Evolutionary conservation across 768 basidiomycete species (phyloP).

Genomic region (Lactifluus echinatus): DNA sequence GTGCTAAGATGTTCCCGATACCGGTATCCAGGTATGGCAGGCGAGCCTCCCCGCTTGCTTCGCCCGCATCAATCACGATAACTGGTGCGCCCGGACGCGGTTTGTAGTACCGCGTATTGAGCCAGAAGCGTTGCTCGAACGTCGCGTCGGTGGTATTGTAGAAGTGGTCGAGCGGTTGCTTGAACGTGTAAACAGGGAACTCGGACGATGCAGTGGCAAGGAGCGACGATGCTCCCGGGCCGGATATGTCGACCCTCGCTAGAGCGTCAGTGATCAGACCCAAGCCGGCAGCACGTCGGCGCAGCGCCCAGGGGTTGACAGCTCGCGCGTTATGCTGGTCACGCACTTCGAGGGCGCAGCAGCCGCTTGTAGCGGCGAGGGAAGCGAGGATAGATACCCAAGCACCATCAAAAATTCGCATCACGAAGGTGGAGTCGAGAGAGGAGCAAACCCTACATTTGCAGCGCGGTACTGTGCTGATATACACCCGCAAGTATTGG

Average conservation of each 20-base stretch:
- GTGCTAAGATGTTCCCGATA: slow-evolving; percentile 78
- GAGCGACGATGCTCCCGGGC: no score
- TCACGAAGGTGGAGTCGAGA: no score
- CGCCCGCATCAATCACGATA: slow-evolving; percentile 87
- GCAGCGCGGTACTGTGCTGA: no score
- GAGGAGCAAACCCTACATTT: no score
- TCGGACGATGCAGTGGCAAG: neutral
- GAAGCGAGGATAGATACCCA: neutral
- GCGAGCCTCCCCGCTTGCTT: slow-evolving; percentile 74
- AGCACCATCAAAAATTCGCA: neutral
- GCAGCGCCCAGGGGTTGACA: slow-evolving; percentile 56
- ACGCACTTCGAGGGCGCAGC: neutral
- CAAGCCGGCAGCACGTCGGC: neutral
- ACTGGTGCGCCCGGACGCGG: slow-evolving; percentile 69
- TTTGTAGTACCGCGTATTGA: slow-evolving; percentile 74
- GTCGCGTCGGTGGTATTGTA: slow-evolving; percentile 43
- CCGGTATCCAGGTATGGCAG: slow-evolving; percentile 40
- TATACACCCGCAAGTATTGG: no score
- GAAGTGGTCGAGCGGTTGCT: slow-evolving; percentile 84
- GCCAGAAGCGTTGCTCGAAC: slow-evolving; percentile 89
- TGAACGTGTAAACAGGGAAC: slow-evolving; percentile 61
- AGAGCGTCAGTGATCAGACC: neutral
- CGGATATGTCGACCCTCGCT: neutral
- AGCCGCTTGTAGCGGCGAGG: neutral
- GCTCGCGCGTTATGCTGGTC: slow-evolving; percentile 42